Evolutionary conservation across 164 flowering plant genomes (phyloP), one percentile per base, ranked within the genome.

Genomic region (Piper longum): DNA sequence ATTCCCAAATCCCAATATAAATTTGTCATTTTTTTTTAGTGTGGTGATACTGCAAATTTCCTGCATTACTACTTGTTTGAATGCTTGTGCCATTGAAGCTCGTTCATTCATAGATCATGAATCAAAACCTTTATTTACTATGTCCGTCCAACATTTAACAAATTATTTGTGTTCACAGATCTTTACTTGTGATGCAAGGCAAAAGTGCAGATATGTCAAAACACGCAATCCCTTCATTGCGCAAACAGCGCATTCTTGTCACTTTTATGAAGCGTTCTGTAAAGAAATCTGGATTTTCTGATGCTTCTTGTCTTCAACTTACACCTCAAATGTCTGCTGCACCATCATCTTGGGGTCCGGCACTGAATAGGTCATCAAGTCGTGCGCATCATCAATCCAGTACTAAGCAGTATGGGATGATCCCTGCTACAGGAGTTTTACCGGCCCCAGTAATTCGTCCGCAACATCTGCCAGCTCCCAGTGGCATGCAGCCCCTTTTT

Each of bases 141-240:
- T 26, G 36, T 26, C 36, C 36, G 36, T 26, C 36, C 36, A 26
- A 2, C 36, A 26, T 5, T 48, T 12, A 48, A 9, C 52, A 12
- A 48, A 3, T 2, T 9, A 9, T 8, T 14, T 9, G 3, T 48
- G 52, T 2, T 9, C 11, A 55, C 85, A 91, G 96, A 64, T 85
- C 93, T 56, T 76, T 86, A 63, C 85, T 91, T 56, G 68, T 74
- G 55, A 69, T 88, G 82, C 79, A 91, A 82, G 96, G 96, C 56
- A 88, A 72, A 70, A 86, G 88, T 36, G 67, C 93, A 48, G 96
- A 91, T 67, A 66, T 85, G 59, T 81, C 91, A 11, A 83, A 75
- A 62, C 86, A 83, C 69, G 96, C 97, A 18, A 79, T 88, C 56
- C 75, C 91, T 14, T 76, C 88, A 56, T 36, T 74, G 54, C 79